Conservation (phyloP, 495 filamentous ascomycete species). For the Lasiosphaeria ovina region DNA sequence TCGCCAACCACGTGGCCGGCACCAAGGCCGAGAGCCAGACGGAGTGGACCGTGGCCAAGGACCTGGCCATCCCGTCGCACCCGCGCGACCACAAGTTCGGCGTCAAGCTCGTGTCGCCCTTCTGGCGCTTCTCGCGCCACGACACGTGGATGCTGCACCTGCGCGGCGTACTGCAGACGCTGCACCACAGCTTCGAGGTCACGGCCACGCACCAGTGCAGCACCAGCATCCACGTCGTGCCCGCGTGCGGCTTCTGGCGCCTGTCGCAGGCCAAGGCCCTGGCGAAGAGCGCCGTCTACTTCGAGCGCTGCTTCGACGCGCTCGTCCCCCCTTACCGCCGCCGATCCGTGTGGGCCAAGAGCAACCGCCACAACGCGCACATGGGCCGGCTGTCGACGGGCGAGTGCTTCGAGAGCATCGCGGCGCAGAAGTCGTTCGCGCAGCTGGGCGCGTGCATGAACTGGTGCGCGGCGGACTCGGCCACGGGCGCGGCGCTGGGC, state of each 20-base stretch:
- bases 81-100: conserved; percentile 26
- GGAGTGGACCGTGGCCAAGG: conserved; percentile 26
- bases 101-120: conserved; percentile 30
- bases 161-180: conserved; percentile 16
- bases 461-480: conserved; percentile 21
- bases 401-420: conserved; percentile 19
- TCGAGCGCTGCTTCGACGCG: conserved; percentile 32
- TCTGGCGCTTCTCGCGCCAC: conserved; percentile 24
- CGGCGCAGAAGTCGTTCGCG: conserved; percentile 8
- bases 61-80: conserved; percentile 22
- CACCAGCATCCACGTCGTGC: conserved; percentile 30
- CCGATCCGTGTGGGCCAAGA: conserved; percentile 28
- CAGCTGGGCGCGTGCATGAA: conserved; percentile 26
- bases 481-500: conserved; percentile 24
- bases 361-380: conserved; percentile 30
- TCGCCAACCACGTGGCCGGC: conserved; percentile 20
- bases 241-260: conserved; percentile 20
- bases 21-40: conserved; percentile 5
- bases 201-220: conserved; percentile 28
- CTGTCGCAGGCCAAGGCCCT: conserved; percentile 23
- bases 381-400: conserved; percentile 11
- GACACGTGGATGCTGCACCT: conserved; percentile 21
- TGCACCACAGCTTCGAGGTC: conserved; percentile 29
- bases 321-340: conserved; percentile 29
- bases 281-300: conserved; percentile 28